Base-by-base conservation (phyloP, 108 stramenopile species). In the Ochromonas danica region DNA sequence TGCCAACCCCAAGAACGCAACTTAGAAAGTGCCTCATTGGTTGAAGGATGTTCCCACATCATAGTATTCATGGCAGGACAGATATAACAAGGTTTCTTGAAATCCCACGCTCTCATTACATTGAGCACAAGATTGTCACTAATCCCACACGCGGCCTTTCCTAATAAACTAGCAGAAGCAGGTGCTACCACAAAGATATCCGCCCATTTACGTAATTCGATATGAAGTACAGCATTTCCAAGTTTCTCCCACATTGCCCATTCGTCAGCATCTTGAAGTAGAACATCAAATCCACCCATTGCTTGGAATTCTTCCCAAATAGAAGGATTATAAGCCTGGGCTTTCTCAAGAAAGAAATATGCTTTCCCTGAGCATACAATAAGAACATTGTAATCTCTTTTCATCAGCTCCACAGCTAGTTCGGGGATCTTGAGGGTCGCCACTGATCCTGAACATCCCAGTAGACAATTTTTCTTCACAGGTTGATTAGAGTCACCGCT, bases 41-140 rank as follows among this genome's bases (percentile, higher is more conserved):
- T 75, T 36, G 72, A 27, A 35, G 72, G 72, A 60, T 75, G 72
- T 14, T 75, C 45, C 72, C 43, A 75, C 72, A 75, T 75, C 14
- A 30, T 10, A 6, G 72, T 45, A 41, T 75, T 75, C 72, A 75
- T 75, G 10, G 72, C 72, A 75, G 72, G 72, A 36, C 72, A 75
- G 14, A 75, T 27, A 6, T 35, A 36, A 60, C 72, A 75, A 27
- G 72, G 72, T 33, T 67, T 67, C 31, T 45, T 57, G 10, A 75
- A 36, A 27, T 75, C 72, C 72, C 72, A 75, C 3, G 72, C 72
- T 75, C 72, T 38, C 45, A 75, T 28, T 42, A 75, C 3, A 33
- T 6, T 41, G 3, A 75, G 40, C 51, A 75, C 14, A 6, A 75
- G 25, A 41, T 75, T 75, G 31, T 75, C 72, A 3, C n/a, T 35